Evolutionary conservation across 192 early-diverging fungal genomes (phyloP), one percentile per base, ranked within the genome.

Genomic region (Lobosporangium transversale): DNA sequence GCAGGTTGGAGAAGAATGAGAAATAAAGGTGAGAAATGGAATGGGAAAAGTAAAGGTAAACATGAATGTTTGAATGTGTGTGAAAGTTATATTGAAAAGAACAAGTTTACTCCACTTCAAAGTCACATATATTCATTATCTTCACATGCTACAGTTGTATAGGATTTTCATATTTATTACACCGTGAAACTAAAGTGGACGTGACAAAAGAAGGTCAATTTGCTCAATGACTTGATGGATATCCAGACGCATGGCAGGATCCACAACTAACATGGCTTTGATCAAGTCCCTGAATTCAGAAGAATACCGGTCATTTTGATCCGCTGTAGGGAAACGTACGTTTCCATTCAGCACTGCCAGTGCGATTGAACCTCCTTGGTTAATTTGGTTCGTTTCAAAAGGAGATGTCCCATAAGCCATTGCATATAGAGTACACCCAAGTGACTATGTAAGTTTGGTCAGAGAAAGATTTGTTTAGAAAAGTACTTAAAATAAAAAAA

Each of bases 361-460:
- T 9, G 86, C 85, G 24, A 92, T 88, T 0, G 89, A 90, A 0
- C 90, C 89, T 54, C 90, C 90, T 37, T 89, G 88, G 11, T 89
- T 88, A 56, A 79, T 87, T 59, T 80, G 60, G 44, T 86, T 87
- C 30, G 83, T 79, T 53, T 92, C 92, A 61, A 93, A 93, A 0
- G 92, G 92, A 31, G 89, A 89, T 32, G 81, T 75, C 7, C 85
- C 85, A 61, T 85, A 92, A 0, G 90, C 89, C 80, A 93, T 83
- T 2, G 89, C 89, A 64, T 89, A 93, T 31, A 92, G 58, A 5
- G 88, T 85, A 58, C 90, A 92, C 5, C 92, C 92, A 11, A 93
- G 78, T 2, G 88, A 83, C 84, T 85, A 62, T 14, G 37, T 15
- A 33, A 18, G 51, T 20, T 8, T 33, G 20, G n/a, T 8, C 31